These are phyloP conservation scores for Suaeda aralocaspica DNA, from an alignment of 148 eudicot genomes.

Conservation along the genomic window DNA sequence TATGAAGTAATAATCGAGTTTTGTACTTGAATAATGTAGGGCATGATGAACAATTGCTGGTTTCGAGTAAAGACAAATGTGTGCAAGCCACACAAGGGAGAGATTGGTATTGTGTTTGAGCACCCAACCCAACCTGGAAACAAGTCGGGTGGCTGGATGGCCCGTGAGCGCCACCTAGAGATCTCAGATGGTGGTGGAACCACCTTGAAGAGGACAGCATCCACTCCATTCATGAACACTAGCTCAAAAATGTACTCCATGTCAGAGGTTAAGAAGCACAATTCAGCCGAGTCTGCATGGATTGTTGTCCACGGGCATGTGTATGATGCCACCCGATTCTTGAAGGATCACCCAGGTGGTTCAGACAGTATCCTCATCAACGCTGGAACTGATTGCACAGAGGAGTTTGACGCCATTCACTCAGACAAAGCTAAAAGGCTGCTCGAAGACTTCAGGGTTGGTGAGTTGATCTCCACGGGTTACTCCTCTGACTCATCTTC, in stretches of 20 bases:
- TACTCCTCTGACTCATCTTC: conserved; percentile 54
- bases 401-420: conserved; percentile 92
- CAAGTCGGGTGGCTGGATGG: conserved; percentile 94
- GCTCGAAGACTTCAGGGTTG: conserved; percentile 64
- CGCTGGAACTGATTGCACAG: conserved; percentile 87
- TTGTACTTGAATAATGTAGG: conserved; percentile 35
- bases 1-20: too few species aligned
- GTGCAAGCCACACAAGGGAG: conserved; percentile 83
- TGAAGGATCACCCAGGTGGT: conserved; percentile 92
- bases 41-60: conserved; percentile 99
- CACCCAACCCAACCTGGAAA: conserved; percentile 97
- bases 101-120: conserved; percentile 79
- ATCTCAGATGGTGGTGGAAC: conserved; percentile 34
- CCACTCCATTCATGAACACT: conserved; percentile 72
- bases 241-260: conserved; percentile 48
- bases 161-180: conserved; percentile 68
- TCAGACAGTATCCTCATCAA: conserved; percentile 83
- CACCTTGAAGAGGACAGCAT: conserved; percentile 54
- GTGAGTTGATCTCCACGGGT: conserved; percentile 61
- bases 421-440: conserved; percentile 78
- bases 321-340: conserved; percentile 68
- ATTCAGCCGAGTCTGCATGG: conserved; percentile 80
- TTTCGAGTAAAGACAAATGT: conserved; percentile 79
- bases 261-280: conserved; percentile 77
- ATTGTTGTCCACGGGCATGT: conserved; percentile 76